These are phyloP conservation scores for Cenchrus americanus DNA, from an alignment of 176 grass and related monocot genomes.

Conservation along the genomic window DNA sequence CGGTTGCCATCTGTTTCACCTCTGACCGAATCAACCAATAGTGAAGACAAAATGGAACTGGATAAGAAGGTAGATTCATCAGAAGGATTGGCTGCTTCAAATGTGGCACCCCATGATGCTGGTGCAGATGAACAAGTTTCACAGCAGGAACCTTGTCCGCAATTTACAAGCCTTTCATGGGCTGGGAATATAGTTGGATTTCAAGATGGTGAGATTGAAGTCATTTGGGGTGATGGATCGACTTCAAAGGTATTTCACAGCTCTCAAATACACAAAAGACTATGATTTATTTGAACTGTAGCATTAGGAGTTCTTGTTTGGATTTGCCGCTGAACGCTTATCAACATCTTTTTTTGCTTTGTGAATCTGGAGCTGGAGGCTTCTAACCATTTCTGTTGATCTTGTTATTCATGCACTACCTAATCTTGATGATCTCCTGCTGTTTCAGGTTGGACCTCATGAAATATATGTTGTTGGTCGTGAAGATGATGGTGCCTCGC, in stretches of 20 bases:
- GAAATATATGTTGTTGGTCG: slow-evolving; percentile 88
- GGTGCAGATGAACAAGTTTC: slow-evolving; percentile 46
- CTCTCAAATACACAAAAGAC: slow-evolving; percentile 27
- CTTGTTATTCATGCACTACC: not conserved
- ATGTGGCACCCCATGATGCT: slow-evolving; percentile 29
- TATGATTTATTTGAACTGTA: slow-evolving; percentile 28
- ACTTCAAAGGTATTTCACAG: slow-evolving; percentile 68
- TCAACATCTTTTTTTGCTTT: slow-evolving; percentile 14
- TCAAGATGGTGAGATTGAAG: slow-evolving; percentile 82
- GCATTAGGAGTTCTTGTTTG: slow-evolving; percentile 10
- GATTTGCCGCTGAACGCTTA: not conserved
- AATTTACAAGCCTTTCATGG: slow-evolving; percentile 72
- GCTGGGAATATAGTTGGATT: slow-evolving; percentile 84
- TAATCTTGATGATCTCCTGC: slow-evolving; percentile 1
- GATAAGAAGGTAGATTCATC: slow-evolving; percentile 49
- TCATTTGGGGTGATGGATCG: slow-evolving; percentile 78
- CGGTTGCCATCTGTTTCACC: slow-evolving; percentile 75
- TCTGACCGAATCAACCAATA: slow-evolving; percentile 49
- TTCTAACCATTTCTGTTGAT: slow-evolving; percentile 13
- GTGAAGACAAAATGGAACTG: slow-evolving; percentile 46
- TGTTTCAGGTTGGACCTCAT: slow-evolving; percentile 87
- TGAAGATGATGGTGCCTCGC: slow-evolving; percentile 77
- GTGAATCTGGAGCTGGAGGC: not conserved
- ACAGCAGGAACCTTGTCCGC: slow-evolving; percentile 45
- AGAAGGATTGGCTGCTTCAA: slow-evolving; percentile 43